A percentile compares a stretch with the other conserved stretches of the same genome.
phyloP scores from a whole-genome alignment of 1,284 basidiomycete genomes.

The Papiliotrema nemorosa region DNA sequence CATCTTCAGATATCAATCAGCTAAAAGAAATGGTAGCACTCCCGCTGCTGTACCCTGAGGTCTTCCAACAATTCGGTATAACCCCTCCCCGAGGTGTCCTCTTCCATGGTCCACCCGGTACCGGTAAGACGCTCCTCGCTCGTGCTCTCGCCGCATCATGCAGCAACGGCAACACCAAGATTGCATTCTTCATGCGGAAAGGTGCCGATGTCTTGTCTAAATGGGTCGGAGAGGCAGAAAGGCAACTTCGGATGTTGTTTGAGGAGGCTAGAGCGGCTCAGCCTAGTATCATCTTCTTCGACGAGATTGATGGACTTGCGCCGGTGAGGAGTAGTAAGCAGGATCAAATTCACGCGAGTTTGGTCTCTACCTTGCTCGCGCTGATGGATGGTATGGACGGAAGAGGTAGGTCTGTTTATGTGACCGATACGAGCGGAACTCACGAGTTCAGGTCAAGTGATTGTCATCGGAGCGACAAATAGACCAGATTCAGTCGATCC shows the following conservation, averaged over 20 bases:
- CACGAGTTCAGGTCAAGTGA: slow-evolving; percentile 64
- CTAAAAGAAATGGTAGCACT: slow-evolving; percentile 98
- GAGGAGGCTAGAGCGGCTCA: slow-evolving; percentile 92
- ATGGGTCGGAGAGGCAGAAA: slow-evolving; percentile 99
- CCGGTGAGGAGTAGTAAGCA: slow-evolving; percentile 97
- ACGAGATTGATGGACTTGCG: slow-evolving; percentile 98
- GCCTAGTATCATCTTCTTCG: slow-evolving; percentile 99
- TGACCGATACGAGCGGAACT: background rate
- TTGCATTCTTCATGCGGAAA: slow-evolving; percentile 99
- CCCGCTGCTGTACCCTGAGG: slow-evolving; percentile 92
- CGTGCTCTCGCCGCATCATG: slow-evolving; percentile 92
- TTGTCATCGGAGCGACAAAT: slow-evolving; percentile 99
- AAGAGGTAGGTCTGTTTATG: slow-evolving; percentile 53
- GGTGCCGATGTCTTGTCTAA: slow-evolving; percentile 97
- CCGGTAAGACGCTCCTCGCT: slow-evolving; percentile 89
- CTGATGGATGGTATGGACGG: slow-evolving; percentile 99
- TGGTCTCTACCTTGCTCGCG: slow-evolving; percentile 92
- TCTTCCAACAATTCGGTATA: slow-evolving; percentile 91
- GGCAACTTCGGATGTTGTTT: slow-evolving; percentile 91
- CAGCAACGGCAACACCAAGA: slow-evolving; percentile 80
- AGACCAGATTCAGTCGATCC: slow-evolving; percentile 96
- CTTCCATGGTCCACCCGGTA: slow-evolving; percentile 95
- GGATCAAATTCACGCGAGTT: slow-evolving; percentile 97
- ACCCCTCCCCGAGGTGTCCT: slow-evolving; percentile 95
- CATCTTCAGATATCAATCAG: slow-evolving; percentile 76